phyloP scores from a whole-genome alignment of 495 filamentous ascomycete species.

The Penicillium ucsense region DNA sequence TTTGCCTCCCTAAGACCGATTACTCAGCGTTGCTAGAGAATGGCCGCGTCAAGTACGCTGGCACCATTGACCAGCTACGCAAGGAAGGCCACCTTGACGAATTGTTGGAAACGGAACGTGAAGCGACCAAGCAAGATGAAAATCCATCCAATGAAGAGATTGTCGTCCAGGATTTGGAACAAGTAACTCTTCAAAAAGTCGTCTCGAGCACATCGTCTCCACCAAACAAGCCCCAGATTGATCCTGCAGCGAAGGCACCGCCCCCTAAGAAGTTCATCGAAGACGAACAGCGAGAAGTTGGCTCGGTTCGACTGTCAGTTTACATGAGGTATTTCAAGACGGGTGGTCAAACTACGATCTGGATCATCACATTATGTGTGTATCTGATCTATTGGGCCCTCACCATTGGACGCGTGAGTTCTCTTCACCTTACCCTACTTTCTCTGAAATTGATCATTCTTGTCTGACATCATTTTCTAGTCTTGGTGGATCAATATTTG shows the following conservation, averaged over 20 bases:
- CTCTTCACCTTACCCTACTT: background rate
- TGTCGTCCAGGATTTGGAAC: conserved; percentile 4
- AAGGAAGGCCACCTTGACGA: conserved; percentile 17
- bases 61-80: conserved; percentile 16
- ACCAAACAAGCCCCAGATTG: conserved; percentile 30
- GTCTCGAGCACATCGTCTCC: conserved; percentile 15
- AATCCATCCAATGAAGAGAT: conserved; percentile 1
- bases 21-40: conserved; percentile 62
- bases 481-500: conserved; percentile 66
- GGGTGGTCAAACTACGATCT: conserved; percentile 41
- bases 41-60: conserved; percentile 34
- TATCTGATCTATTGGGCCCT: conserved; percentile 16
- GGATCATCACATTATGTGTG: conserved; percentile 7
- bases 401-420: conserved; percentile 24
- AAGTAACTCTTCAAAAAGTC: conserved; percentile 15
- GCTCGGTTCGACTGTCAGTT: conserved; percentile 50
- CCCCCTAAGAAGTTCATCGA: conserved; percentile 60
- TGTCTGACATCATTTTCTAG: conserved; percentile 18
- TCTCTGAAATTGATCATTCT: background rate
- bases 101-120: conserved; percentile 14
- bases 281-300: conserved; percentile 60
- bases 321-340: conserved; percentile 60
- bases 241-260: conserved; percentile 29
- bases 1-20: conserved; percentile 59
- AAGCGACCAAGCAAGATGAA: conserved; percentile 1